Conservation (phyloP, 75 land plant species). For the Pinus albicaulis region DNA sequence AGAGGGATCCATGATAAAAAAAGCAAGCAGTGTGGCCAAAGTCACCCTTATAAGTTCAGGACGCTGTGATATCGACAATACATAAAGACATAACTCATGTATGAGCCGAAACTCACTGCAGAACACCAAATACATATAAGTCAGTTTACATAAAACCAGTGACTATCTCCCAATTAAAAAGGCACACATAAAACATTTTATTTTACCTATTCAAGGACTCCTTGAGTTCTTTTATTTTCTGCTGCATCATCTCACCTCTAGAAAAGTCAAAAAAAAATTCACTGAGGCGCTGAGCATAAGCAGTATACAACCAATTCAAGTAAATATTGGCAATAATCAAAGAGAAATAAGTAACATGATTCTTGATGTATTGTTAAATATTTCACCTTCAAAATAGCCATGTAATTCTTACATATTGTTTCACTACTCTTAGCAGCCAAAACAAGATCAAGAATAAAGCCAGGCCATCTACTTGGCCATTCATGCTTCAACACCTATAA, state of each 20-base stretch:
- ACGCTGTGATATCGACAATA: slow-evolving; percentile 86
- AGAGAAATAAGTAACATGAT: background rate
- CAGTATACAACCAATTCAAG: background rate
- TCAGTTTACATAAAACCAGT: background rate
- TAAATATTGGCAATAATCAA: background rate
- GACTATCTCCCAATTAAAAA: too few relatives aligned
- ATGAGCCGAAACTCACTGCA: slow-evolving; percentile 97
- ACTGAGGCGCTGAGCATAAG: slow-evolving; percentile 74
- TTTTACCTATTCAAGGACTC: slow-evolving; percentile 88
- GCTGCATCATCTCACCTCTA: slow-evolving; percentile 96
- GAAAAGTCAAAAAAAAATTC: slow-evolving; percentile 99
- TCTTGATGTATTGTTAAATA: background rate
- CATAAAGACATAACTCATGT: slow-evolving; percentile 96
- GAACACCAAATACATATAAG: slow-evolving; percentile 9
- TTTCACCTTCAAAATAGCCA: slow-evolving; percentile 89
- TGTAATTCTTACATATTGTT: slow-evolving; percentile 99
- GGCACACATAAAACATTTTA: background rate
- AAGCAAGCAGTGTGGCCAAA: slow-evolving; percentile 91
- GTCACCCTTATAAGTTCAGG: slow-evolving; percentile 95
- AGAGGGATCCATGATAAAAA: slow-evolving; percentile 96
- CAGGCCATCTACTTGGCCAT: slow-evolving; percentile 95
- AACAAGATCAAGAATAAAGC: slow-evolving; percentile 96
- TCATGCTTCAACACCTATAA: slow-evolving; percentile 95
- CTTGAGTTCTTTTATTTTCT: slow-evolving; percentile 94
- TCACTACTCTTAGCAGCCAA: slow-evolving; percentile 97